These are phyloP conservation scores for Colletotrichum eleusines DNA, from an alignment of 2,329 filamentous ascomycete species.

Conservation along the genomic window DNA sequence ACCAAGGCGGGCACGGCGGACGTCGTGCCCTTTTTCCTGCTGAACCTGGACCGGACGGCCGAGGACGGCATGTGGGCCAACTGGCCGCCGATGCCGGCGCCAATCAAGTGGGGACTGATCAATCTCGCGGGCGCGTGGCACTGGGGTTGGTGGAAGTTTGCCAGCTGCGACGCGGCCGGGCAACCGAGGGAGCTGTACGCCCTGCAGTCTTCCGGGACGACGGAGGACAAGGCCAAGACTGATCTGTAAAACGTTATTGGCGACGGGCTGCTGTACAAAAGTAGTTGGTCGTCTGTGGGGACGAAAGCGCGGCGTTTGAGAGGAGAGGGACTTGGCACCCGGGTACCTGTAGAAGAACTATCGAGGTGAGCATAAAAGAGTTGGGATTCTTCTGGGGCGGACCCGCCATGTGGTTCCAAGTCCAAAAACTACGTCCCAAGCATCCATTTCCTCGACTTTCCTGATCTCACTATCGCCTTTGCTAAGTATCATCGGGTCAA, in stretches of 20 bases:
- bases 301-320: slow-evolving; percentile 18
- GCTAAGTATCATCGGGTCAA: too few species aligned
- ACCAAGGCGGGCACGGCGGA: slow-evolving; percentile 70
- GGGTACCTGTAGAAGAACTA: slow-evolving; percentile 30
- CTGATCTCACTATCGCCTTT: too few species aligned
- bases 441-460: too few species aligned
- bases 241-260: slow-evolving; percentile 10
- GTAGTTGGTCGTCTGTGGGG: background rate
- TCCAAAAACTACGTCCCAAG: too few species aligned
- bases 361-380: slow-evolving; percentile 23
- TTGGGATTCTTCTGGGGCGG: background rate
- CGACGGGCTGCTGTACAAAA: background rate
- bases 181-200: slow-evolving; percentile 67
- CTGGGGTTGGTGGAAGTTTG: slow-evolving; percentile 73
- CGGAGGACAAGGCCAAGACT: slow-evolving; percentile 28
- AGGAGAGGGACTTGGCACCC: background rate
- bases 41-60: slow-evolving; percentile 70
- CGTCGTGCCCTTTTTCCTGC: slow-evolving; percentile 73
- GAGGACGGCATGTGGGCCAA: slow-evolving; percentile 71
- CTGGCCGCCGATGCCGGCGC: slow-evolving; percentile 74
- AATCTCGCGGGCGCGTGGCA: slow-evolving; percentile 70
- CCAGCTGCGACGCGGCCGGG: slow-evolving; percentile 69
- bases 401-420: too few species aligned
- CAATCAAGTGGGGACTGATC: slow-evolving; percentile 69
- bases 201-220: slow-evolving; percentile 47